A percentile compares a stretch with the other conserved stretches of the same genome.
These are phyloP conservation scores for Rhizodiscina lignyota DNA, from an alignment of 495 filamentous ascomycete species.

Conservation along the genomic window DNA sequence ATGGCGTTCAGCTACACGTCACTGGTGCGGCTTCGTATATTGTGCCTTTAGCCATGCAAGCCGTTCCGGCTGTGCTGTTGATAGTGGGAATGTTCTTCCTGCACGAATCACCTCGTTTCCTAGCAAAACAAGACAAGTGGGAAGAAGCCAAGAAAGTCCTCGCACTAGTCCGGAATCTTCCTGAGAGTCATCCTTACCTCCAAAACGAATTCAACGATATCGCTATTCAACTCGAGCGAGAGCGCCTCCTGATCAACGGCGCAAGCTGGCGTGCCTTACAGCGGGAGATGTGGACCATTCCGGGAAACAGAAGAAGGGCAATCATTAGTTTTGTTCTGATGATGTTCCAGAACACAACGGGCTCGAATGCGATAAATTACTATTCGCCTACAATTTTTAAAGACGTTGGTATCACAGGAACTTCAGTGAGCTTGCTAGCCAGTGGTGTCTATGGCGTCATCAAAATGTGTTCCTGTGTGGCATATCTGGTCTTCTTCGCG, in stretches of 20 bases:
- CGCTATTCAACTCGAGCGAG: conserved; percentile 48
- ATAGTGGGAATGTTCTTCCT: conserved; percentile 39
- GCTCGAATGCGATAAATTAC: conserved; percentile 47
- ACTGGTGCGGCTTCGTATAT: conserved; percentile 10
- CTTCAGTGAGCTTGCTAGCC: conserved; percentile 10
- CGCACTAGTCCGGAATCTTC: conserved; percentile 33
- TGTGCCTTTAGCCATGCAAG: conserved; percentile 52
- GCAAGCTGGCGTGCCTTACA: conserved; percentile 45
- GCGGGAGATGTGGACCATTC: conserved; percentile 55
- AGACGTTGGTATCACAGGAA: conserved; percentile 12
- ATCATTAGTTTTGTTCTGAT: conserved; percentile 44
- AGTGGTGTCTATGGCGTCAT: conserved; percentile 14
- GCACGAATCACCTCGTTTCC: conserved; percentile 56
- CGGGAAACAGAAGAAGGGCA: conserved; percentile 45
- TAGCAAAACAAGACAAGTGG: conserved; percentile 53
- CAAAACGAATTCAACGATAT: conserved; percentile 52
- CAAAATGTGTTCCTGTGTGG: conserved; percentile 7
- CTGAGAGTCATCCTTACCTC: conserved; percentile 44
- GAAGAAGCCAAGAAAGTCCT: conserved; percentile 46
- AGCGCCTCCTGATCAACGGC: conserved; percentile 44
- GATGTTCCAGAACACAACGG: conserved; percentile 58
- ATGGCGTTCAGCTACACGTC: conserved; percentile 8
- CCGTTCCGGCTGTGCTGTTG: conserved; percentile 44
- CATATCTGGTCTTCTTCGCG: conserved; percentile 11
- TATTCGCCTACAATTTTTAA: conserved; percentile 49